Percentiles rank a stretch among this genome's conserved stretches.
phyloP scores from a whole-genome alignment of 768 basidiomycete genomes.

The Flagelloscypha sp. region DNA sequence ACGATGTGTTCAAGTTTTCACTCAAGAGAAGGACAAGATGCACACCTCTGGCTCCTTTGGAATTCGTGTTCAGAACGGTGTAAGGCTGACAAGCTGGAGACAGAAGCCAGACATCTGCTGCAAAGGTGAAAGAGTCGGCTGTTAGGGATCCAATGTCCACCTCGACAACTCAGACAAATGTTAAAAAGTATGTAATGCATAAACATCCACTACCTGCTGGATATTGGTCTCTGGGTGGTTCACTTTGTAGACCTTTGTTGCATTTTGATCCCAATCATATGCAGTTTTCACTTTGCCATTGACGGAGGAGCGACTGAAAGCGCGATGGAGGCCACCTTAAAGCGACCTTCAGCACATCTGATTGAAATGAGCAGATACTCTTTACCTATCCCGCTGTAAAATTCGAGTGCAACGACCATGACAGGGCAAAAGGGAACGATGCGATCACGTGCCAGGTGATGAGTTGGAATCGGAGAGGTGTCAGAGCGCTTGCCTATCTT shows the following conservation, averaged over 20 bases:
- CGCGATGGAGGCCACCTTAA: constrained; percentile 66
- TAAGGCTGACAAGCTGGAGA: constrained; percentile 84
- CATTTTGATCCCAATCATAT: constrained; percentile 79
- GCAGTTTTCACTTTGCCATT: constrained; percentile 47
- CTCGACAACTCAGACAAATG: constrained; percentile 20
- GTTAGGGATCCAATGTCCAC: constrained; percentile 56
- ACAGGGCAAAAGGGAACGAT: no score
- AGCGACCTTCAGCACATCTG: constrained; percentile 3
- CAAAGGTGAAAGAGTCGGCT: constrained; percentile 34
- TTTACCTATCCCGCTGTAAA: constrained; percentile 77
- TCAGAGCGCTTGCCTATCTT: no score
- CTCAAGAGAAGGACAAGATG: no score
- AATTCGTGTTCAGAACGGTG: constrained; percentile 66
- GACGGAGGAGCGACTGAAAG: constrained; percentile 44
- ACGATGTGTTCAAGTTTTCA: no score
- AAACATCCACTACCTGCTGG: constrained; percentile 34
- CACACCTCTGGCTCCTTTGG: constrained; percentile 63
- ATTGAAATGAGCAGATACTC: constrained; percentile 7
- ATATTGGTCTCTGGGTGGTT: constrained; percentile 46
- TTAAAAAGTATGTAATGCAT: constrained; percentile 2
- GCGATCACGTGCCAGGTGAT: no score
- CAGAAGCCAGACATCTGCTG: constrained; percentile 65
- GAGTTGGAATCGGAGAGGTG: no score
- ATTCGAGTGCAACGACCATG: constrained; percentile 39
- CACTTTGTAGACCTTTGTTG: constrained; percentile 58